Conservation (phyloP, 176 grass and related monocot species). For the Rhynchospora pubera region DNA sequence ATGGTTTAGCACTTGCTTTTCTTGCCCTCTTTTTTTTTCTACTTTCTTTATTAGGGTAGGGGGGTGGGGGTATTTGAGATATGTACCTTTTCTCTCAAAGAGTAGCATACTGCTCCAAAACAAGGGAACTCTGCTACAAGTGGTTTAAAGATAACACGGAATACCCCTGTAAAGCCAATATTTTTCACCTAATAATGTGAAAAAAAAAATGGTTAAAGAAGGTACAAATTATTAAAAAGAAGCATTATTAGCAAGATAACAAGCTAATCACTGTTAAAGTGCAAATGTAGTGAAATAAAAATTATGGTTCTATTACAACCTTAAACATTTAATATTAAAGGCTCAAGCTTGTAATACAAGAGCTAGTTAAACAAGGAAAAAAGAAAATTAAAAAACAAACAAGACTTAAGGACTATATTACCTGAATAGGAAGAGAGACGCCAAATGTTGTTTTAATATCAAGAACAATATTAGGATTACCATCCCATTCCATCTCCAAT, state of each 20-base stretch:
- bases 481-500: slow-evolving; percentile 91
- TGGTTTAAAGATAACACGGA: slow-evolving; percentile 78
- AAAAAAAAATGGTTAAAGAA: not conserved
- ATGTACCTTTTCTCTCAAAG: slow-evolving; percentile 90
- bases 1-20: not conserved
- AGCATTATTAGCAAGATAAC: not conserved
- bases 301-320: not conserved
- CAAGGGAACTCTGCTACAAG: slow-evolving; percentile 68
- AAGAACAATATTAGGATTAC: slow-evolving; percentile 87
- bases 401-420: slow-evolving; percentile 23
- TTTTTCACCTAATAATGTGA: slow-evolving; percentile 78
- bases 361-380: not conserved
- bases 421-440: slow-evolving; percentile 94
- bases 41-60: not conserved
- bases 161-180: slow-evolving; percentile 77
- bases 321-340: not conserved
- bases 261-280: not conserved
- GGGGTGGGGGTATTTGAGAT: not conserved
- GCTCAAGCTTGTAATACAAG: not conserved
- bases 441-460: slow-evolving; percentile 86
- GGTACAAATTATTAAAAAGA: not conserved
- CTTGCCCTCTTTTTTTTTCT: no score
- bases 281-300: not conserved
- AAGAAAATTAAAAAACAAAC: not conserved
- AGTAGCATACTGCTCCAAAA: slow-evolving; percentile 84